Evolutionary conservation across 225 moss, liverwort and hornwort species (phyloP).

Genomic region (Lunularia cruciata): DNA sequence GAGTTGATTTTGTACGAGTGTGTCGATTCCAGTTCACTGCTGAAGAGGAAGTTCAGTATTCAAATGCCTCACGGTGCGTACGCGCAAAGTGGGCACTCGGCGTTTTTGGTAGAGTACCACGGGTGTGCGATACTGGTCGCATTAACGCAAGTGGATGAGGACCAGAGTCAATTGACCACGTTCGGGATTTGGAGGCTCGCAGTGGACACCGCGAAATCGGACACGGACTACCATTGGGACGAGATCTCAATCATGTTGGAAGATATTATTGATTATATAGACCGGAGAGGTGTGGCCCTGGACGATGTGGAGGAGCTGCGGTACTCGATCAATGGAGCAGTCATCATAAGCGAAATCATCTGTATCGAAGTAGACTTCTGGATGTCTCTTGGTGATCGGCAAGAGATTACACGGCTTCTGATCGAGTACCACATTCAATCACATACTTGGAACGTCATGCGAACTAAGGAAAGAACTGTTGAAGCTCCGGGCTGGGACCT

Average conservation of each 20-base stretch:
- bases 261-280: conserved; percentile 25
- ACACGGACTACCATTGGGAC: conserved; percentile 22
- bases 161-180: conserved; percentile 25
- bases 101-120: conserved; percentile 25
- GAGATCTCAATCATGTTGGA: conserved; percentile 26
- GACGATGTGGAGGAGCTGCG: conserved; percentile 26
- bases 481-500: conserved; percentile 28
- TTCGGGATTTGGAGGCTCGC: conserved; percentile 27
- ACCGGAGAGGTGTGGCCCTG: conserved; percentile 25
- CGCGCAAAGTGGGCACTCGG: conserved; percentile 28
- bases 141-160: conserved; percentile 25
- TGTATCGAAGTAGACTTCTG: conserved; percentile 31
- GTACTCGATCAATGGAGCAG: conserved; percentile 23
- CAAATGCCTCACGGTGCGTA: conserved; percentile 20
- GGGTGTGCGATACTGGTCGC: conserved; percentile 20
- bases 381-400: conserved; percentile 25
- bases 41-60: conserved; percentile 17
- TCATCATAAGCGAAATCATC: conserved; percentile 25
- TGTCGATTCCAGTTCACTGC: conserved; percentile 11
- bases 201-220: conserved; percentile 13
- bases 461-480: conserved; percentile 18
- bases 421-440: conserved; percentile 22
- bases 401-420: conserved; percentile 24
- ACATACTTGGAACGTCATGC: conserved; percentile 21
- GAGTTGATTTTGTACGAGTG: conserved; percentile 23